Percentiles rank a stretch among this genome's conserved stretches.
phyloP scores from a whole-genome alignment of 176 grass and related monocot species.

The Musa schizocarpa region DNA sequence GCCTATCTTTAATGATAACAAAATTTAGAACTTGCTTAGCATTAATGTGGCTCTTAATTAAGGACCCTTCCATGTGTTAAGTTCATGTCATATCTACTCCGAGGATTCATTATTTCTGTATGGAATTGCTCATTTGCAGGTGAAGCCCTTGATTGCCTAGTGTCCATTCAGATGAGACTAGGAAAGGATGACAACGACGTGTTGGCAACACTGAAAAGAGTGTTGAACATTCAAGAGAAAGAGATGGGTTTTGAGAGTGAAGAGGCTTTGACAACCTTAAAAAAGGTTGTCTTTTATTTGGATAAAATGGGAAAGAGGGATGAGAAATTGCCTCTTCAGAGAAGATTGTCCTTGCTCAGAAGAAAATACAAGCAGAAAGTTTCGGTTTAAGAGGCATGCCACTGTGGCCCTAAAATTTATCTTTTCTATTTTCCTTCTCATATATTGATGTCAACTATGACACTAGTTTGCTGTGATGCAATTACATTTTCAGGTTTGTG shows the following conservation, averaged over 20 bases:
- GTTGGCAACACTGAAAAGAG: slow-evolving; percentile 22
- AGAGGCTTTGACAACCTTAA: slow-evolving; percentile 24
- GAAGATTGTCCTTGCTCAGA: slow-evolving; percentile 20
- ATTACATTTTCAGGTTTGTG: not conserved
- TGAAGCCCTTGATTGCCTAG: slow-evolving; percentile 39
- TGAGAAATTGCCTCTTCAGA: slow-evolving; percentile 27
- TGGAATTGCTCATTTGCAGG: slow-evolving; percentile 16
- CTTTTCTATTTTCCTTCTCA: not conserved
- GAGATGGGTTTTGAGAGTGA: slow-evolving; percentile 28
- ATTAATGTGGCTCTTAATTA: not conserved
- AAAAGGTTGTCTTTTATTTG: slow-evolving; percentile 28
- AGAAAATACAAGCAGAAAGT: slow-evolving; percentile 20
- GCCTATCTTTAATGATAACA: no score
- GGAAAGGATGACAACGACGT: slow-evolving; percentile 17
- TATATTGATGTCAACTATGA: not conserved
- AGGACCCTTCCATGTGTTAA: not conserved
- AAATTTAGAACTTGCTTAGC: not conserved
- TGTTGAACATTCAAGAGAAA: slow-evolving; percentile 39
- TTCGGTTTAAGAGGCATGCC: slow-evolving; percentile 1
- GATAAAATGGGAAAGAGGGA: slow-evolving; percentile 24
- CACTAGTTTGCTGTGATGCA: not conserved
- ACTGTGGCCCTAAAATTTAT: not conserved
- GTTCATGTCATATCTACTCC: not conserved
- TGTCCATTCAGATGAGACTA: slow-evolving; percentile 26
- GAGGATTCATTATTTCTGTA: not conserved